Conservation (phyloP, 2,329 filamentous ascomycete genomes). For the Ophiostoma himal-ulmi region DNA sequence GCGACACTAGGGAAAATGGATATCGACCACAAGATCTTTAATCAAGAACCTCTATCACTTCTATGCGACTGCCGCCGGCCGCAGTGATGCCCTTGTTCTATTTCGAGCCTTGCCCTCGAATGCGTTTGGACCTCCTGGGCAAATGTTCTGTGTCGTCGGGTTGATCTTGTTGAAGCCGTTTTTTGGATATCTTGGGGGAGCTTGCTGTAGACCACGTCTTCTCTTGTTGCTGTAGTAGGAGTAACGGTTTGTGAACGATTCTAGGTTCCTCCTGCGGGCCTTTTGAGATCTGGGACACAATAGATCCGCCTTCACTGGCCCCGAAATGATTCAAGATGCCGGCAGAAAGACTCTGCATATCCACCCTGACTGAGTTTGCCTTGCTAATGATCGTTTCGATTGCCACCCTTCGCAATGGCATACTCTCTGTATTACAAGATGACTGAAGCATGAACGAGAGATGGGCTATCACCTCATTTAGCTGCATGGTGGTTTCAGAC, state of each 20-base stretch:
- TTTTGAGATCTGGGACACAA: not conserved
- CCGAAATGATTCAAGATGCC: not conserved
- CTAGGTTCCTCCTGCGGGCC: not conserved
- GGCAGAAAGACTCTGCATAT: not conserved
- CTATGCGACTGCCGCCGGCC: too few species aligned
- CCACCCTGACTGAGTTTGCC: not conserved
- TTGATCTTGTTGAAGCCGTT: not conserved
- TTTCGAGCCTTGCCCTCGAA: too few species aligned
- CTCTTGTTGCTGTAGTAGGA: not conserved
- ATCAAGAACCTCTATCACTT: too few species aligned
- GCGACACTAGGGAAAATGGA: too few species aligned
- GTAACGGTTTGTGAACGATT: not conserved
- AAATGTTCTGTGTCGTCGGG: not conserved
- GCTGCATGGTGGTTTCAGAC: not conserved
- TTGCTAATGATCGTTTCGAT: not conserved
- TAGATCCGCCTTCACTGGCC: not conserved
- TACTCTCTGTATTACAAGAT: accelerated
- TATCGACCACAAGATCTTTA: too few species aligned
- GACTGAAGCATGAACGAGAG: not conserved
- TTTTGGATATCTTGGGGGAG: not conserved
- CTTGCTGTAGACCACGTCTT: not conserved
- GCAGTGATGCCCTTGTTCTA: too few species aligned
- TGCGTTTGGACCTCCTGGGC: not conserved
- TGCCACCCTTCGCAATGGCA: not conserved
- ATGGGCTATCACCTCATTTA: not conserved